Conservation (phyloP, 495 filamentous ascomycete species). For the Cudoniella acicularis region DNA sequence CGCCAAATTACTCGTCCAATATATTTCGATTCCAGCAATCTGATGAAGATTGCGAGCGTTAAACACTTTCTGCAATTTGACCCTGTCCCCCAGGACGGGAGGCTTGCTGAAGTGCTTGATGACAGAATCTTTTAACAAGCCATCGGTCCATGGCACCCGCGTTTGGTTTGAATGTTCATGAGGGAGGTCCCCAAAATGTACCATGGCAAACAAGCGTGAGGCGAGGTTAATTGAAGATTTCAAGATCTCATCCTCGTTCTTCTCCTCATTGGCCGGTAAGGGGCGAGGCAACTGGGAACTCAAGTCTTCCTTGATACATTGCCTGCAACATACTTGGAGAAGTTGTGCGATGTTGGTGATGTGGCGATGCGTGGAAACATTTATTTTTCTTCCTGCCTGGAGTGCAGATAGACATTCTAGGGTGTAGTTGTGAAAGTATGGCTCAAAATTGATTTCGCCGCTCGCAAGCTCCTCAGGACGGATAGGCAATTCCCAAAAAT, state of each 20-base stretch:
- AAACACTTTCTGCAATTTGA: conserved; percentile 23
- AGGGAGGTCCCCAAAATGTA: conserved; percentile 11
- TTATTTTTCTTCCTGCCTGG: too few species aligned
- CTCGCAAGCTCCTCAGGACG: too few species aligned
- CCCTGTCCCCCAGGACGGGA: not conserved
- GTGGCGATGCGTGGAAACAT: not conserved
- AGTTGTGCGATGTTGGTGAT: not conserved
- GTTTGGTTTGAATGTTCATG: conserved; percentile 4
- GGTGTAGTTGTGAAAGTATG: too few species aligned
- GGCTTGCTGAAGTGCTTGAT: not conserved
- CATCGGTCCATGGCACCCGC: conserved; percentile 7
- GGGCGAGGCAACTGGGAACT: not conserved
- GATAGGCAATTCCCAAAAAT: too few species aligned
- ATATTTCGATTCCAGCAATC: conserved; percentile 35
- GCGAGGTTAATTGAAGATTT: conserved; percentile 9
- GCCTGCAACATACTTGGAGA: not conserved
- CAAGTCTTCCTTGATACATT: not conserved
- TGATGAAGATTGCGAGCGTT: conserved; percentile 23
- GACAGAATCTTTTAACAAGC: not conserved
- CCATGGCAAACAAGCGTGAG: conserved; percentile 15
- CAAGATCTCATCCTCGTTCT: too few species aligned
- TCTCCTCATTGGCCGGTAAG: not conserved
- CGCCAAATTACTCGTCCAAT: conserved; percentile 37
- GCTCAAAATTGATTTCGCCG: too few species aligned
- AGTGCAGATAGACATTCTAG: too few species aligned